Evolutionary conservation across 495 filamentous ascomycete genomes (phyloP).

Genomic region (Delitschia confertaspora): DNA sequence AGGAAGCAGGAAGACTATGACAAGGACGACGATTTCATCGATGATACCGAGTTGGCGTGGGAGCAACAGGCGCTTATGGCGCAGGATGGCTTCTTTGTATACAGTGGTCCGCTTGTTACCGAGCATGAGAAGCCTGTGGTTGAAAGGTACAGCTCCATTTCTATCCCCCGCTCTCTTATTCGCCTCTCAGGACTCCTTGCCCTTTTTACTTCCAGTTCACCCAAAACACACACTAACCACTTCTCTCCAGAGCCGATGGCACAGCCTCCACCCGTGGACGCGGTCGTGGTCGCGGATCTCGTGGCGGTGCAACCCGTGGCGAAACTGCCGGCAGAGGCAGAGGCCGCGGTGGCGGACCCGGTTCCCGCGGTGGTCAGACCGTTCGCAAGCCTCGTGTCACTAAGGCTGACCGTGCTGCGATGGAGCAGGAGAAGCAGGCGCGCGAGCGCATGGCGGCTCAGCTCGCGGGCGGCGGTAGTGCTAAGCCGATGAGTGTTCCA

Average conservation of each 20-base stretch:
- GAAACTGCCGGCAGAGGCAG: constrained; percentile 37
- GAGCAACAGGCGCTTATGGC: constrained; percentile 90
- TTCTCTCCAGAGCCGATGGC: constrained; percentile 54
- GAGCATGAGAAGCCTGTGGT: constrained; percentile 83
- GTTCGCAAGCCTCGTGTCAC: constrained; percentile 70
- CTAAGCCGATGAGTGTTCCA: too few relatives aligned
- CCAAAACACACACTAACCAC: constrained; percentile 31
- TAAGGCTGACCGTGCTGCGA: constrained; percentile 57
- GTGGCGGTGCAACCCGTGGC: constrained; percentile 39
- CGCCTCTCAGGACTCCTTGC: neutral
- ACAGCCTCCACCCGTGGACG: constrained; percentile 71
- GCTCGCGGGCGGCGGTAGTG: too few relatives aligned
- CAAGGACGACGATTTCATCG: constrained; percentile 93
- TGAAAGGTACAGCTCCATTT: constrained; percentile 49
- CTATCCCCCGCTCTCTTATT: constrained; percentile 2
- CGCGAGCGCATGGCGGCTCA: constrained; percentile 47
- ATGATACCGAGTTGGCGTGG: constrained; percentile 92
- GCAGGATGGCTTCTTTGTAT: constrained; percentile 55
- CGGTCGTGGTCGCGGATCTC: constrained; percentile 62
- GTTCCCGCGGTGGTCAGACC: constrained; percentile 66
- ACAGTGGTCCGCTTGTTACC: constrained; percentile 45
- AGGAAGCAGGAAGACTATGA: constrained; percentile 95
- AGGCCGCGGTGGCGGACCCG: constrained; percentile 56
- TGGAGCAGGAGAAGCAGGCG: constrained; percentile 64
- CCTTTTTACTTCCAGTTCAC: constrained; percentile 1